Base-by-base conservation (phyloP, 306 rosid genomes). In the Lagenaria siceraria region DNA sequence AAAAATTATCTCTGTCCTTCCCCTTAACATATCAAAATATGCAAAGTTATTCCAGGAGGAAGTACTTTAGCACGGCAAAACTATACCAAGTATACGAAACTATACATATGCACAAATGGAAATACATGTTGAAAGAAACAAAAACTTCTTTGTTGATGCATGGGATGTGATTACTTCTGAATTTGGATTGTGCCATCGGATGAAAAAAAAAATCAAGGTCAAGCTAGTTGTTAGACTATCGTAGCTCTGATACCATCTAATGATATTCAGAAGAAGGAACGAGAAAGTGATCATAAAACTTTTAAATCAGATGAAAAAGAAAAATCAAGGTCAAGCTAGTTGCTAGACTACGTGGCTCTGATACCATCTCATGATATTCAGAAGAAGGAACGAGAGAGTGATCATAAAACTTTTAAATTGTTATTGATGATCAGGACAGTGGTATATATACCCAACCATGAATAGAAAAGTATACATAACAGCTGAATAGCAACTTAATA, bases 1-100 rank as follows among this genome's bases (percentile, higher is more conserved):
- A 94, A 83, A 80, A 81, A 9, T 79, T 59, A 69, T 84, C 90
- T 75, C 80, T 86, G 81, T 84, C 87, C 74, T 79, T 84, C 73
- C 84, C 84, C 98, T 92, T 74, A 76, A 85, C 80, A 75, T 78
- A 80, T 77, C 70, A 83, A 79, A 42, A 77, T 75, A 82, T 79
- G 69, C 65, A 77, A 81, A 75, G 86, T 78, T 82, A 80, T 21
- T 43, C 27, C 15, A 35, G 48, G 55, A 64, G 27, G 51, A 59
- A 59, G 24, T 46, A 46, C 56, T 70, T 55, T 21, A 70, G 10
- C 7, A 14, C 38, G 12, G 22, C 36, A 70, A 40, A 25, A 25
- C 58, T 1, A 46, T 40, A 25, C 58, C 1, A 25, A 70, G 5
- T 15, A 70, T 43, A 46, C 8, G 40, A 46, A 8, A 14, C 18